Percentiles rank a stretch among this genome's conserved stretches.
phyloP scores from a whole-genome alignment of 2,329 filamentous ascomycete species.

The Pseudogymnoascus sp. region DNA sequence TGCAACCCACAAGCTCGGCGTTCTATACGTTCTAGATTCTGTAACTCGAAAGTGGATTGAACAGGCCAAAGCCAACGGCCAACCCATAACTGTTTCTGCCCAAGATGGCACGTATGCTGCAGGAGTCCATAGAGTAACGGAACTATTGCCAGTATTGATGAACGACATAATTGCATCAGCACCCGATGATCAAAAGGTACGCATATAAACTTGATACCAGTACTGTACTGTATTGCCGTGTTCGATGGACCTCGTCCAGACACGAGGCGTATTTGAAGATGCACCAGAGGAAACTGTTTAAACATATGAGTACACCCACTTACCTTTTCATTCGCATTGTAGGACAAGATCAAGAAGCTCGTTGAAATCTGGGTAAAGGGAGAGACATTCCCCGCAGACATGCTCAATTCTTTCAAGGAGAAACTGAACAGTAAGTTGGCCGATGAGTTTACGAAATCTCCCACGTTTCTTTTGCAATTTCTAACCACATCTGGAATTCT shows the following conservation, averaged over 20 bases:
- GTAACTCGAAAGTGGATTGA: constrained; percentile 99
- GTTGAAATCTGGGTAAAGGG: constrained; percentile 97
- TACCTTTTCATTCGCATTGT: constrained; percentile 44
- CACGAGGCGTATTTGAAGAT: constrained; percentile 9
- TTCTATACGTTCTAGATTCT: constrained; percentile 99
- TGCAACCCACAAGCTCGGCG: constrained; percentile 92
- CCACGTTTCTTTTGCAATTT: constrained; percentile 20
- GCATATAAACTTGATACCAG: constrained; percentile 33
- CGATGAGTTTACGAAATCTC: not conserved
- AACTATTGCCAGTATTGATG: constrained; percentile 88
- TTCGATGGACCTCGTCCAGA: not conserved
- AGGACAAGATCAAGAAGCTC: constrained; percentile 93
- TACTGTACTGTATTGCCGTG: constrained; percentile 13
- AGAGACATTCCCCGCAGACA: constrained; percentile 72
- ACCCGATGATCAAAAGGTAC: constrained; percentile 94
- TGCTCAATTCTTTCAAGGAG: constrained; percentile 76
- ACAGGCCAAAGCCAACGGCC: constrained; percentile 77
- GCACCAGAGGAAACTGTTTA: not conserved
- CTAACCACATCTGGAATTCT: constrained; percentile 33
- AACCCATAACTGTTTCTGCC: constrained; percentile 70
- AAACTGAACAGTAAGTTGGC: constrained; percentile 63
- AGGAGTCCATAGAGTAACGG: constrained; percentile 92
- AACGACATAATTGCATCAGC: constrained; percentile 85
- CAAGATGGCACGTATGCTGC: constrained; percentile 89
- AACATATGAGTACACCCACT: constrained; percentile 31